Evolutionary conservation across 1,284 basidiomycete genomes (phyloP).

Genomic region (Inonotus hispidus): DNA sequence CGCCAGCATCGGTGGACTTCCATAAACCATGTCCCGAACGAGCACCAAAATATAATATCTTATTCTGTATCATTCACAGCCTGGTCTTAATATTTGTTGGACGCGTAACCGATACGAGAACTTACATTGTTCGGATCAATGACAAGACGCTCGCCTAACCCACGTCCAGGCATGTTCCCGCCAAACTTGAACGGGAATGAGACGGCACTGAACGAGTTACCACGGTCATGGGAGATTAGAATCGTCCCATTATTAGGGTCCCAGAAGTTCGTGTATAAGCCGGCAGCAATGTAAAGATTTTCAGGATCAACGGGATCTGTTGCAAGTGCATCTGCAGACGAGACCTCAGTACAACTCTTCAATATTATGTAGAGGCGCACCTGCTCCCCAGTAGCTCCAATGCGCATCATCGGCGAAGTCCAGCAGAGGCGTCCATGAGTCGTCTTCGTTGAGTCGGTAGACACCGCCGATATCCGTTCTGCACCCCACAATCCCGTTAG

Average conservation of each 20-base stretch:
- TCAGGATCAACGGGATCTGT: conserved; percentile 24
- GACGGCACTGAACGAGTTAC: conserved; percentile 20
- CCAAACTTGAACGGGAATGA: conserved; percentile 24
- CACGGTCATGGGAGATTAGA: conserved; percentile 19
- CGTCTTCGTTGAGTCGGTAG: conserved; percentile 23
- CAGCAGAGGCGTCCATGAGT: conserved; percentile 21
- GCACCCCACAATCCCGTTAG: background rate
- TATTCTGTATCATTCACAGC: conserved; percentile 17
- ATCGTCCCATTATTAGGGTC: conserved; percentile 26
- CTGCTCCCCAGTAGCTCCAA: conserved; percentile 21
- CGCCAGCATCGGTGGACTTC: conserved; percentile 23
- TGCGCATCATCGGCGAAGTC: conserved; percentile 23
- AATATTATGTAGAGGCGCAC: background rate
- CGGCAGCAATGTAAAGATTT: conserved; percentile 21
- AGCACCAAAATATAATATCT: conserved; percentile 24
- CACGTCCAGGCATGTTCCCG: conserved; percentile 28
- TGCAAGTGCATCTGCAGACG: conserved; percentile 20
- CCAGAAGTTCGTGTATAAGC: conserved; percentile 26
- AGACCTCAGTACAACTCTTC: background rate
- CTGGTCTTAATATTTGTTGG: background rate
- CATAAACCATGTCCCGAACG: conserved; percentile 25
- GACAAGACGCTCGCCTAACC: conserved; percentile 20
- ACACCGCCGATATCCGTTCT: conserved; percentile 20
- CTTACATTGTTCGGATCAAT: conserved; percentile 17
- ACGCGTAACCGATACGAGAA: background rate